A percentile compares a stretch with the other conserved stretches of the same genome.
phyloP scores from a whole-genome alignment of 352 stramenopile genomes.

The Globisporangium lucens region DNA sequence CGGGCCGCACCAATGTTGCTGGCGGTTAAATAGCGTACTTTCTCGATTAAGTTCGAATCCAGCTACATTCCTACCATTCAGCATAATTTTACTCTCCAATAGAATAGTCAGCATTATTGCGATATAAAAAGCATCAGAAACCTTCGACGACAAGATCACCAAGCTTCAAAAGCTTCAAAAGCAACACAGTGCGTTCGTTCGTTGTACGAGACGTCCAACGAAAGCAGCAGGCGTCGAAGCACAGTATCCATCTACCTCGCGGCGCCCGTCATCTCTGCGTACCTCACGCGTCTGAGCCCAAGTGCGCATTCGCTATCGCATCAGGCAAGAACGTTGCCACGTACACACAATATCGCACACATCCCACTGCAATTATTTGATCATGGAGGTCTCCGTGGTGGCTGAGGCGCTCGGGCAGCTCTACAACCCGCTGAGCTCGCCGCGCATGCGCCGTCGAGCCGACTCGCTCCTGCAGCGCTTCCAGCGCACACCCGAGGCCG shows the following conservation, averaged over 20 bases:
- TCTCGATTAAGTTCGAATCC: background rate
- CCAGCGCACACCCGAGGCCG: constrained; percentile 67
- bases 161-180: background rate
- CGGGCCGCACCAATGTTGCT: background rate
- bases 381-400: constrained; percentile 52
- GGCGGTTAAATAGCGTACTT: background rate
- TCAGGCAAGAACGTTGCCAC: background rate
- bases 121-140: background rate
- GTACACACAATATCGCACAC: background rate
- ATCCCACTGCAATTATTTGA: background rate
- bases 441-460: constrained; percentile 61
- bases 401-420: constrained; percentile 66
- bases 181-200: background rate
- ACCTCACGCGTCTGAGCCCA: background rate
- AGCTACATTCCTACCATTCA: background rate
- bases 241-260: background rate
- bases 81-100: background rate
- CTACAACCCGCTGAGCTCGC: constrained; percentile 66
- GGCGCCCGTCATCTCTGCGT: background rate
- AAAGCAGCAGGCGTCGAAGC: constrained; percentile 1
- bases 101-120: background rate
- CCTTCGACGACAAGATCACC: background rate
- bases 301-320: background rate
- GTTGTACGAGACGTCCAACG: background rate
- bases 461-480: constrained; percentile 74